phyloP scores from a whole-genome alignment of 2,329 filamentous ascomycete genomes.

The Diaporthe helianthi region DNA sequence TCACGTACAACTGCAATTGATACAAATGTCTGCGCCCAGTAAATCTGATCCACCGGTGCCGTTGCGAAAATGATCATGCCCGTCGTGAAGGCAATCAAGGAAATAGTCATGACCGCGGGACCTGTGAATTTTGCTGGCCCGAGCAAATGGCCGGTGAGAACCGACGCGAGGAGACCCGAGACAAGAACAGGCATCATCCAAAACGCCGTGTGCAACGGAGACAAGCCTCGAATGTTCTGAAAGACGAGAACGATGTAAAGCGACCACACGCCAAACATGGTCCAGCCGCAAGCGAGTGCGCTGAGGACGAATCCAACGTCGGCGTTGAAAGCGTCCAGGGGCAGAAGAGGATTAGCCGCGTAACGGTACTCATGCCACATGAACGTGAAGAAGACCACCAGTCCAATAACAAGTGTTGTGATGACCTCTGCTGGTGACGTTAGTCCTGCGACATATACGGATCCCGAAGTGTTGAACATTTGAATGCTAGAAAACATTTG shows the following conservation, averaged over 20 bases:
- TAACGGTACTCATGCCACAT: constrained; percentile 56
- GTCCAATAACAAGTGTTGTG: constrained; percentile 57
- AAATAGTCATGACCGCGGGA: constrained; percentile 38
- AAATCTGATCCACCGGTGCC: constrained; percentile 54
- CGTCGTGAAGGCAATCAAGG: constrained; percentile 38
- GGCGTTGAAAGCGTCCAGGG: constrained; percentile 56
- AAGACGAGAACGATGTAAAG: constrained; percentile 60
- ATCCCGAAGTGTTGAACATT: too few species aligned
- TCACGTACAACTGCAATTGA: constrained; percentile 46
- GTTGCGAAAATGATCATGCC: constrained; percentile 41
- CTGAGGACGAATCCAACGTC: constrained; percentile 63
- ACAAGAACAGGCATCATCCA: constrained; percentile 41
- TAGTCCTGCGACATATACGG: too few species aligned
- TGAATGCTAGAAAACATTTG: too few species aligned
- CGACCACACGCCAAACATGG: constrained; percentile 61
- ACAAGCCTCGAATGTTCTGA: constrained; percentile 46
- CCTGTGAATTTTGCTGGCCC: constrained; percentile 42
- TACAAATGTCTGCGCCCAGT: constrained; percentile 62
- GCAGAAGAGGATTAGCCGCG: constrained; percentile 61
- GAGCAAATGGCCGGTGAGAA: constrained; percentile 43
- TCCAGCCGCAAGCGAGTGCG: constrained; percentile 62
- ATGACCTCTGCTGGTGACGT: too few species aligned
- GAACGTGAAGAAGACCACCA: constrained; percentile 57
- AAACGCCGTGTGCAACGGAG: constrained; percentile 43
- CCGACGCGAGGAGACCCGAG: constrained; percentile 42